phyloP scores from a whole-genome alignment of 129 eudicot species.

The Flaveria linearis region DNA sequence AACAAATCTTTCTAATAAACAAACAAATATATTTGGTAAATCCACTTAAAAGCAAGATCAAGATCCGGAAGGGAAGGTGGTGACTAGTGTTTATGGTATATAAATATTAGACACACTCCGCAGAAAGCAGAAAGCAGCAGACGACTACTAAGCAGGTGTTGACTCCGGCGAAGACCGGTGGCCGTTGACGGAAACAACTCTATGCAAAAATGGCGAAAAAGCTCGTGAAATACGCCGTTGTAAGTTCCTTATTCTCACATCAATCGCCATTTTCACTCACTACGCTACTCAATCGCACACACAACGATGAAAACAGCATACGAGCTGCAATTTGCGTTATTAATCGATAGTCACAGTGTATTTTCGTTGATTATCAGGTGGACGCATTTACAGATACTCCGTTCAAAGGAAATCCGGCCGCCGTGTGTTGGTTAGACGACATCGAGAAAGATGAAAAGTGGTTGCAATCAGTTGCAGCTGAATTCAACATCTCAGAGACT shows the following conservation, averaged over 20 bases:
- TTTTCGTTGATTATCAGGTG: background rate
- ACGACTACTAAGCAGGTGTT: background rate
- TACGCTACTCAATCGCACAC: background rate
- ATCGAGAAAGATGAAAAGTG: conserved; percentile 60
- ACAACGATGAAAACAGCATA: background rate
- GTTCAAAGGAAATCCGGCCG: conserved; percentile 25
- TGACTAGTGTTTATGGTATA: too few species aligned
- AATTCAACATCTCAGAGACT: conserved; percentile 75
- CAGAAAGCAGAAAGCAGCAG: too few species aligned
- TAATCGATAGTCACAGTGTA: background rate
- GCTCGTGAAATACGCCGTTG: conserved; percentile 10
- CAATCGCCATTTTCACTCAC: background rate
- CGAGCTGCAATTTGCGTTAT: background rate
- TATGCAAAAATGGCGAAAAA: conserved; percentile 11
- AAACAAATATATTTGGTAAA: too few species aligned
- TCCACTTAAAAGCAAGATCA: too few species aligned
- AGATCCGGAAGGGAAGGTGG: too few species aligned
- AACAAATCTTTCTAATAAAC: too few species aligned
- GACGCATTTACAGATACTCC: conserved; percentile 20
- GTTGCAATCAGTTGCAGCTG: conserved; percentile 77
- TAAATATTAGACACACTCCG: too few species aligned
- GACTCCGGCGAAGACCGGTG: background rate
- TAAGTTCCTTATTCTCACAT: background rate
- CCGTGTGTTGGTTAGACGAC: conserved; percentile 46
- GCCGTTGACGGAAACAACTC: background rate